Conservation (phyloP, 192 early-diverging fungal genomes). For the Phlyctochytrium planicorne region DNA sequence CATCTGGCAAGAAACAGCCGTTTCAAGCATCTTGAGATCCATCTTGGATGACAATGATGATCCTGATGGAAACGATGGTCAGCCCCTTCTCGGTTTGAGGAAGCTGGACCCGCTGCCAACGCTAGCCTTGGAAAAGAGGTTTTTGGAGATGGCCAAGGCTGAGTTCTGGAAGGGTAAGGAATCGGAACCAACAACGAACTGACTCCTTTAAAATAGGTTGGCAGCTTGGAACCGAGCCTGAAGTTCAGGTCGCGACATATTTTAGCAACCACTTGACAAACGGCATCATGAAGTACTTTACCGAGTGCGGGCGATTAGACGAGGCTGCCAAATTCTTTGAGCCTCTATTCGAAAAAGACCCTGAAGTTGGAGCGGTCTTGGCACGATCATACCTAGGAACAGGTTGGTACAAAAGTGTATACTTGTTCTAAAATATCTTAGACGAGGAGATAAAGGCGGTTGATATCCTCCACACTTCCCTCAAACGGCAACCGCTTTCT, state of each 20-base stretch:
- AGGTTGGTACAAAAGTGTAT: conserved; percentile 38
- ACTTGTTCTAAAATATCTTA: conserved; percentile 36
- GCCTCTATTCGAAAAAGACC: conserved; percentile 72
- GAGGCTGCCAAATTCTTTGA: conserved; percentile 84
- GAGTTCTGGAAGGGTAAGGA: conserved; percentile 81
- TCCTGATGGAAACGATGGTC: conserved; percentile 65
- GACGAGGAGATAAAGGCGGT: conserved; percentile 96
- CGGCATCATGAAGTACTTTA: conserved; percentile 89
- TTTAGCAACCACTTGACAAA: conserved; percentile 87
- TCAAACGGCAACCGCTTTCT: conserved; percentile 75
- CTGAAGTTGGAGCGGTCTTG: conserved; percentile 87
- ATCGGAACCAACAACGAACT: not conserved
- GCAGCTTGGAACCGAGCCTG: conserved; percentile 89
- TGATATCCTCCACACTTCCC: conserved; percentile 78
- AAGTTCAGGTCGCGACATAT: conserved; percentile 91
- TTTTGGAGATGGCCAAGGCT: conserved; percentile 78
- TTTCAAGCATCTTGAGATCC: conserved; percentile 85
- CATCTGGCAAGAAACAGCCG: conserved; percentile 89
- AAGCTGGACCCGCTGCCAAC: conserved; percentile 86
- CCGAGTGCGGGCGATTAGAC: conserved; percentile 73
- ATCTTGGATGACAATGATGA: conserved; percentile 88
- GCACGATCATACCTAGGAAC: conserved; percentile 68
- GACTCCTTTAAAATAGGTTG: conserved; percentile 53
- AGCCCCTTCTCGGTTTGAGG: conserved; percentile 83
- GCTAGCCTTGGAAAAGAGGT: conserved; percentile 67